A percentile compares a stretch with the other conserved stretches of the same genome.
phyloP scores from a whole-genome alignment of 2,329 filamentous ascomycete genomes.

The Colletotrichum chlorophyti region DNA sequence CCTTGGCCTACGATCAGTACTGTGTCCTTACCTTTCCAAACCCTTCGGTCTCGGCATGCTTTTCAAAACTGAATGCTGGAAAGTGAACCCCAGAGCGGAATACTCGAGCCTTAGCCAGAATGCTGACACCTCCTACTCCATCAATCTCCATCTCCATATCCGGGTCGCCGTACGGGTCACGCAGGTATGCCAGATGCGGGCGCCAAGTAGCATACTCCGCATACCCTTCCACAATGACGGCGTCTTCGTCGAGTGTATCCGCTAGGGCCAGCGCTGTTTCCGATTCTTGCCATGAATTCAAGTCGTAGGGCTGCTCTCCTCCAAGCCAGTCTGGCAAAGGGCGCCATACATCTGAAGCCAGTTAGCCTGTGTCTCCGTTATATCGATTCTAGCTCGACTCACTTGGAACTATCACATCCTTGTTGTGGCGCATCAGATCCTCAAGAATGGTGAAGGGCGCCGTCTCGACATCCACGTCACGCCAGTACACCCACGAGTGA shows the following conservation, averaged over 20 bases:
- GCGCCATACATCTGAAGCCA: conserved; percentile 85
- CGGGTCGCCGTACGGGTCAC: conserved; percentile 95
- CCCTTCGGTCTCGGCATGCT: conserved; percentile 96
- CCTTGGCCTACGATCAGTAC: background rate
- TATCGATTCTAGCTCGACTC: conserved; percentile 60
- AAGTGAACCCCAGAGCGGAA: conserved; percentile 97
- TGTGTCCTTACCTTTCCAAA: conserved; percentile 90
- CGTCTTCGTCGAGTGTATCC: conserved; percentile 95
- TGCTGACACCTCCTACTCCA: conserved; percentile 96
- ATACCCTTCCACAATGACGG: conserved; percentile 98
- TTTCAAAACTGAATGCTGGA: conserved; percentile 97
- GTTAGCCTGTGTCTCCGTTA: conserved; percentile 33
- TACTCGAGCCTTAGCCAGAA: conserved; percentile 92
- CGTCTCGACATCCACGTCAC: conserved; percentile 97
- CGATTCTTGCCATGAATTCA: conserved; percentile 99
- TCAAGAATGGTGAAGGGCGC: conserved; percentile 96
- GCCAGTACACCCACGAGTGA: conserved; percentile 99
- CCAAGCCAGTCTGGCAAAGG: conserved; percentile 99
- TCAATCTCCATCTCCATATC: conserved; percentile 99
- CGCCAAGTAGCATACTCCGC: conserved; percentile 99
- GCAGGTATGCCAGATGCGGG: conserved; percentile 93
- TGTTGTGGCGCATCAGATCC: conserved; percentile 98
- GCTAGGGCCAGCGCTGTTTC: conserved; percentile 93
- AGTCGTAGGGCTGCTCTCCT: conserved; percentile 95
- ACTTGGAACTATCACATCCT: conserved; percentile 98